phyloP scores from a whole-genome alignment of 2,329 filamentous ascomycete species.

The Seiridium cupressi region DNA sequence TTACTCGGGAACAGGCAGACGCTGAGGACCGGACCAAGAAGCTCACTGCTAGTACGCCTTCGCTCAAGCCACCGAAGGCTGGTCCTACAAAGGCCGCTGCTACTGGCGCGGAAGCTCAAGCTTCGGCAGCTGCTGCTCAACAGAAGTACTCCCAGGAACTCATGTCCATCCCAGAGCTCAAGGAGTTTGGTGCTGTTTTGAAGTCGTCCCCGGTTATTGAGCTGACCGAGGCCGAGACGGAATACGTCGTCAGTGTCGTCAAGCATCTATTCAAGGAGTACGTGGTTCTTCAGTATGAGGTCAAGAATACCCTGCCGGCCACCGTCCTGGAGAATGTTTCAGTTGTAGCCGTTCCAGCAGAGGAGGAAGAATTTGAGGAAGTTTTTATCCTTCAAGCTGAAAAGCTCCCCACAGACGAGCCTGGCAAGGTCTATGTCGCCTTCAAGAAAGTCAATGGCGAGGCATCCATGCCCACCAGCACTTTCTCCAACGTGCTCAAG shows the following conservation, averaged over 20 bases:
- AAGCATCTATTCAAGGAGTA: slow-evolving; percentile 99
- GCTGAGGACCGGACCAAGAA: slow-evolving; percentile 97
- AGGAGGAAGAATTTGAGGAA: slow-evolving; percentile 83
- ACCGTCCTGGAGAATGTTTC: slow-evolving; percentile 89
- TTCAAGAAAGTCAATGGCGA: slow-evolving; percentile 83
- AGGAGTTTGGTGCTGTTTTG: slow-evolving; percentile 83
- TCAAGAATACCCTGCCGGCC: slow-evolving; percentile 94
- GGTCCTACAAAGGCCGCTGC: slow-evolving; percentile 71
- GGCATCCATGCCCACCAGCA: slow-evolving; percentile 71
- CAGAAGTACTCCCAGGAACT: slow-evolving; percentile 90
- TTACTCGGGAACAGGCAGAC: slow-evolving; percentile 92
- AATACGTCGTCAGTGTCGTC: slow-evolving; percentile 90
- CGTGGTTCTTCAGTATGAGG: slow-evolving; percentile 91
- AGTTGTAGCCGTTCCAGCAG: slow-evolving; percentile 73
- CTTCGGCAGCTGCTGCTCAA: slow-evolving; percentile 74
- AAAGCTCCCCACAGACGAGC: slow-evolving; percentile 78
- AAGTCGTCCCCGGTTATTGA: slow-evolving; percentile 86
- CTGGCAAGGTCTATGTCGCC: slow-evolving; percentile 91
- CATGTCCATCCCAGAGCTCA: slow-evolving; percentile 85
- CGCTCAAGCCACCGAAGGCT: slow-evolving; percentile 86
- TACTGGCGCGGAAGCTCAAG: slow-evolving; percentile 70
- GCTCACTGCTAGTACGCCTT: slow-evolving; percentile 87
- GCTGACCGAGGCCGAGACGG: slow-evolving; percentile 94
- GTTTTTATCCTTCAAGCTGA: slow-evolving; percentile 91
- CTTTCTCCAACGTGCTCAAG: slow-evolving; percentile 90